Evolutionary conservation across 140 eudicot species (phyloP).

Genomic region (Erigeron philadelphicus): DNA sequence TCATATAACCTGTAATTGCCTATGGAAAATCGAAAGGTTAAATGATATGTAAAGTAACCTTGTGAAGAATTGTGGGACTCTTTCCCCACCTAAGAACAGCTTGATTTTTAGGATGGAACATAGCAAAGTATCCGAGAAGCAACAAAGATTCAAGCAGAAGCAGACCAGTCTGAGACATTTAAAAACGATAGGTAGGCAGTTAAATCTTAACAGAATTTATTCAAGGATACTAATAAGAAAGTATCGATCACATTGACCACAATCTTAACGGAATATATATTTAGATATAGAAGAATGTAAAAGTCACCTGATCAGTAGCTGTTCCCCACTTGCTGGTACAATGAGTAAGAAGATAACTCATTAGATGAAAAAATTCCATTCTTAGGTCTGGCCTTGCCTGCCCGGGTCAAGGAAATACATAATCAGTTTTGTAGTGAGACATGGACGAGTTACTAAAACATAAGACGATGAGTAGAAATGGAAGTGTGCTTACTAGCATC

Average conservation of each 20-base stretch:
- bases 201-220: background rate
- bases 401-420: background rate
- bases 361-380: conserved; percentile 92
- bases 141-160: conserved; percentile 77
- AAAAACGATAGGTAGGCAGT: background rate
- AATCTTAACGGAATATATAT: background rate
- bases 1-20: background rate
- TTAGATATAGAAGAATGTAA: background rate
- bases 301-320: conserved; percentile 80
- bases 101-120: conserved; percentile 87
- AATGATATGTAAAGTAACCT: conserved; percentile 40
- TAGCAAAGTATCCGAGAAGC: conserved; percentile 85
- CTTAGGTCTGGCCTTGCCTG: conserved; percentile 96
- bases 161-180: conserved; percentile 59
- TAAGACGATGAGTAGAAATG: background rate
- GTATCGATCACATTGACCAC: background rate
- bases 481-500: conserved; percentile 70
- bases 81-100: conserved; percentile 99
- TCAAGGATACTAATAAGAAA: background rate
- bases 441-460: background rate
- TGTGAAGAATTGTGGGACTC: conserved; percentile 96
- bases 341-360: conserved; percentile 89
- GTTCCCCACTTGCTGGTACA: conserved; percentile 92
- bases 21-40: background rate
- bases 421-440: background rate